Conservation (phyloP, 2,329 filamentous ascomycete genomes). For the Scedosporium minutisporum region DNA sequence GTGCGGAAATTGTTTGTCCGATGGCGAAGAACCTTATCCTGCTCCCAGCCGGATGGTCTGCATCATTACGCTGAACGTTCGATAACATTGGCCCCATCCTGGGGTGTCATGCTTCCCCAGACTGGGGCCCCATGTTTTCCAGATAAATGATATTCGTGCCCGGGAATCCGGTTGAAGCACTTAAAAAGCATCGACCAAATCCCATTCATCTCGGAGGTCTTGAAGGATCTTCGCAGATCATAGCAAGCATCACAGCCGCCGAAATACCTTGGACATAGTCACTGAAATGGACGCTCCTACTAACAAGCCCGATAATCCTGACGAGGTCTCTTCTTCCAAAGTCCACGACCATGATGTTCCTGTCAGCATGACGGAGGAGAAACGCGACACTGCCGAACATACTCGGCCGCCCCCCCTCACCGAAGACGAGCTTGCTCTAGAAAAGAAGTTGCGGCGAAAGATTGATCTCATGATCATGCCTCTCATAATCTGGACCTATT, state of each 20-base stretch:
- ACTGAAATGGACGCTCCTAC: too few species aligned
- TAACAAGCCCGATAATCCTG: too few species aligned
- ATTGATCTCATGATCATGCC: constrained; percentile 12
- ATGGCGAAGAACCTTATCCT: constrained; percentile 3
- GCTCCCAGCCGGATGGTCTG: too few species aligned
- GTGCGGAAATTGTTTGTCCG: neutral
- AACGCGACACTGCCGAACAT: neutral
- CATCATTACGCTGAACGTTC: too few species aligned
- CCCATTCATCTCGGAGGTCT: too few species aligned
- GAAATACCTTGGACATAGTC: too few species aligned
- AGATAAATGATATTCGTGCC: neutral
- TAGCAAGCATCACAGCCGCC: too few species aligned
- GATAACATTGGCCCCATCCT: too few species aligned
- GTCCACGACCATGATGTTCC: too few species aligned
- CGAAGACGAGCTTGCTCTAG: constrained; percentile 9
- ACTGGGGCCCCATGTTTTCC: neutral
- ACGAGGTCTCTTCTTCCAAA: too few species aligned
- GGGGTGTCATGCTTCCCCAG: neutral
- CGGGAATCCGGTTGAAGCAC: neutral
- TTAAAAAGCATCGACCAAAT: neutral
- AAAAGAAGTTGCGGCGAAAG: constrained; percentile 12
- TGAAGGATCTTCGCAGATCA: too few species aligned
- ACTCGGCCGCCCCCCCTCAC: neutral
- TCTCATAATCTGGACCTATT: constrained; percentile 24
- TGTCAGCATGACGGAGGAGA: neutral